Base-by-base conservation (phyloP, 2,329 filamentous ascomycete species). In the Orbilia ellipsospora region DNA sequence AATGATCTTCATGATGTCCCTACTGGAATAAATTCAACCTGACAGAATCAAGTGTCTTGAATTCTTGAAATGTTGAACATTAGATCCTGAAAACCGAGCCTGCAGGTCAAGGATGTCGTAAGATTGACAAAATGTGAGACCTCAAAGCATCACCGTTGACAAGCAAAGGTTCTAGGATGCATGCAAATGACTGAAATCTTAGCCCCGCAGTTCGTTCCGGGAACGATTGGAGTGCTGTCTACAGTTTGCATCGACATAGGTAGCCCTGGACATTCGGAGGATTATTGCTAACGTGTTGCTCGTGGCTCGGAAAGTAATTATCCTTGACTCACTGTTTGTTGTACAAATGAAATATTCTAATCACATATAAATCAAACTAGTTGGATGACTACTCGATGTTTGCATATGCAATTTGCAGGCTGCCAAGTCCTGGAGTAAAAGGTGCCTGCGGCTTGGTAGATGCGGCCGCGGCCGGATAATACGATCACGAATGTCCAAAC, bases 51-150 rank as follows among this genome's bases (percentile, higher is more conserved):
- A 28, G 44, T 62, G 23, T 62, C 57, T 62, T 55, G 40, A 23
- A 69, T 16, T 26, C 56, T 62, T 44, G 42, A 57, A 69, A 16
- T 26, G 50, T 62, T 44, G 42, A 57, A 70, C 28, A 16, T 51
- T 20, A 51, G 40, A 61, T 61, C 12, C 36, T 50, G 20, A 61
- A 13, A 13, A 4, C 6, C 56, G 44, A 40, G 36, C 36, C 40
- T 23, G 45, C 20, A 55, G 36, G n/a, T 13, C 56, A 60, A 44
- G 59, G 56, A 61, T 69, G 48, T 56, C 52, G 28, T 20, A 36
- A n/a, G 31, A 69, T 48, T 36, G 40, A 23, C 15, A 50, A 4
- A 54, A 59, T 26, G 57, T 70, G 59, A 63, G 66, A 70, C 66
- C 31, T 36, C 31, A 36, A 36, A 36, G 10, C 31, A 36, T 36